phyloP scores from a whole-genome alignment of 106 monocot species.

The Ottelia alismoides region DNA sequence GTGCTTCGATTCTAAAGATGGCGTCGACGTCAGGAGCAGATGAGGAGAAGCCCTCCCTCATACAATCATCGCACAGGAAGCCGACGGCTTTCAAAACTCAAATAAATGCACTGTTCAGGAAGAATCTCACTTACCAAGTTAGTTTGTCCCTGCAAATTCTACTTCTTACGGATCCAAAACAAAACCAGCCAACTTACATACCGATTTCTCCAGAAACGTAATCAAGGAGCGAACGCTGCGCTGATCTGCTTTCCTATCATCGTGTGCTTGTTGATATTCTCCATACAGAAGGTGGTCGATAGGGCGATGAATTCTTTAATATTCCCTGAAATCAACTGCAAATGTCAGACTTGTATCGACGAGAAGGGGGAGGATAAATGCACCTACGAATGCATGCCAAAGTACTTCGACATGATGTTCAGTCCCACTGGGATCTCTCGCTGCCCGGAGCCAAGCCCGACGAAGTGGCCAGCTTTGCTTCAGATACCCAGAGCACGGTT shows the following conservation, averaged over 20 bases:
- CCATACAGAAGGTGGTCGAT: neutral
- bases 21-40: too few species aligned
- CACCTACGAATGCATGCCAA: slow-evolving; percentile 1
- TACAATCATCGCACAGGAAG: too few species aligned
- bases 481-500: neutral
- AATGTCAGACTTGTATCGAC: neutral
- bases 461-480: neutral
- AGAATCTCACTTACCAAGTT: slow-evolving; percentile 1
- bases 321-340: neutral
- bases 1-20: neutral
- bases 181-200: too few species aligned
- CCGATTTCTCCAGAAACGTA: neutral
- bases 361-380: neutral
- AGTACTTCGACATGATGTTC: slow-evolving; percentile 6
- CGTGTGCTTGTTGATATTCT: neutral
- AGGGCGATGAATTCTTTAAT: neutral
- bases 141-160: too few species aligned
- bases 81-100: neutral
- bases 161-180: too few species aligned
- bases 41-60: too few species aligned
- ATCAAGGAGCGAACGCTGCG: neutral
- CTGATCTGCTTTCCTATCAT: neutral
- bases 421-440: neutral
- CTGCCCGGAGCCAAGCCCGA: neutral
- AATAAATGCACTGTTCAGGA: slow-evolving; percentile 5